phyloP scores from a whole-genome alignment of 2,329 filamentous ascomycete genomes.

The Colletotrichum sp. region DNA sequence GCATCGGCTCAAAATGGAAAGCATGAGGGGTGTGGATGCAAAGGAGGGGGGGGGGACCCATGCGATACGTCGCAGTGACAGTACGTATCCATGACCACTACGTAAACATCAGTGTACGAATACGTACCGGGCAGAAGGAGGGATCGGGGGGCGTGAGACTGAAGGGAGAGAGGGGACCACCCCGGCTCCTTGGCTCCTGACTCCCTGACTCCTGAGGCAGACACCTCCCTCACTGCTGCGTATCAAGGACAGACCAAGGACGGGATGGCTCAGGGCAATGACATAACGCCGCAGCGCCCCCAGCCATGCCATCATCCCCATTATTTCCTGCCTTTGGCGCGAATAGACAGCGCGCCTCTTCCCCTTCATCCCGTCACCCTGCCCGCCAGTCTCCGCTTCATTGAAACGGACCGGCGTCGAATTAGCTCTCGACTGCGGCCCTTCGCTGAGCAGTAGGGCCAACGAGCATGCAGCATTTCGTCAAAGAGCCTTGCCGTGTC shows the following conservation, averaged over 20 bases:
- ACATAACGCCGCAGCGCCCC: slow-evolving; percentile 16
- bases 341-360: neutral
- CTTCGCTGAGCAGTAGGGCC: neutral
- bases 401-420: slow-evolving; percentile 16
- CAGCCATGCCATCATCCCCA: slow-evolving; percentile 21
- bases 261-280: slow-evolving; percentile 1
- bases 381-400: slow-evolving; percentile 12
- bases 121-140: neutral
- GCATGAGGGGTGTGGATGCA: slow-evolving; percentile 9
- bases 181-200: neutral
- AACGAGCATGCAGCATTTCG: slow-evolving; percentile 7
- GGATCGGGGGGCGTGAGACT: neutral
- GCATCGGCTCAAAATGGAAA: slow-evolving; percentile 12
- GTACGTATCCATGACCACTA: neutral
- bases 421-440: slow-evolving; percentile 11
- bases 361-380: slow-evolving; percentile 7
- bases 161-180: neutral
- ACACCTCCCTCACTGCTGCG: neutral
- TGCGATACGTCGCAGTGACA: slow-evolving; percentile 6
- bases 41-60: slow-evolving; percentile 5
- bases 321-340: neutral
- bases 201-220: neutral
- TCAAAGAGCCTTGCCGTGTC: neutral
- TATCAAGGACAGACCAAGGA: neutral
- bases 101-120: neutral